phyloP scores from a whole-genome alignment of 148 eudicot species.

The Rheum nobile region DNA sequence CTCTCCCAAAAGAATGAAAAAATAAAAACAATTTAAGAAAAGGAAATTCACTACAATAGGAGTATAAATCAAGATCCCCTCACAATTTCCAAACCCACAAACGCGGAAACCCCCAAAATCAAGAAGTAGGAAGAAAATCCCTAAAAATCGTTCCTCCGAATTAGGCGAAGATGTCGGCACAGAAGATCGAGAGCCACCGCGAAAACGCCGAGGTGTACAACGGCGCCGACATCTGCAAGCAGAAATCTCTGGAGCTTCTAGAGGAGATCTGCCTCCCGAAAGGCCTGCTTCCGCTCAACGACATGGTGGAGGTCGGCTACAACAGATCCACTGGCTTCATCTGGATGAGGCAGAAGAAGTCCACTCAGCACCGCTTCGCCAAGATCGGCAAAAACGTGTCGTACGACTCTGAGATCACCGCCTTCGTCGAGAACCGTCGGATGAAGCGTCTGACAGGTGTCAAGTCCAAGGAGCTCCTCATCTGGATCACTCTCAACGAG shows the following conservation, averaged over 20 bases:
- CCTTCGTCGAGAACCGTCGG: constrained; percentile 42
- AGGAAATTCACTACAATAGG: neutral
- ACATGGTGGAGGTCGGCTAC: constrained; percentile 41
- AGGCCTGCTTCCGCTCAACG: constrained; percentile 47
- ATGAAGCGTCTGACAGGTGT: constrained; percentile 58
- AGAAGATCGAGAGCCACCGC: constrained; percentile 25
- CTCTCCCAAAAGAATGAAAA: neutral
- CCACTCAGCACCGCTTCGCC: constrained; percentile 25
- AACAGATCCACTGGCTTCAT: constrained; percentile 48
- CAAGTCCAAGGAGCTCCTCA: constrained; percentile 48
- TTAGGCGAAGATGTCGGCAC: constrained; percentile 23
- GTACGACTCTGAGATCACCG: constrained; percentile 54
- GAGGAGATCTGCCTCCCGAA: constrained; percentile 36
- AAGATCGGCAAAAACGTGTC: constrained; percentile 24
- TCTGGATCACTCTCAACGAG: constrained; percentile 44
- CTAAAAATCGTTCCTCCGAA: neutral
- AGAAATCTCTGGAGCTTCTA: constrained; percentile 32
- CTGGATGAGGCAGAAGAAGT: constrained; percentile 48
- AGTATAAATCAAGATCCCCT: neutral
- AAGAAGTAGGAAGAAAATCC: neutral
- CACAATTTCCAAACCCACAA: constrained; percentile 3
- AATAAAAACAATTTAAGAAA: neutral
- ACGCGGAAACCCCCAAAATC: neutral
- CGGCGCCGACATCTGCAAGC: constrained; percentile 37
- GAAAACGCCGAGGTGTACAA: constrained; percentile 40